Evolutionary conservation across 75 land plant species (phyloP).

Genomic region (Pinus tabuliformis): DNA sequence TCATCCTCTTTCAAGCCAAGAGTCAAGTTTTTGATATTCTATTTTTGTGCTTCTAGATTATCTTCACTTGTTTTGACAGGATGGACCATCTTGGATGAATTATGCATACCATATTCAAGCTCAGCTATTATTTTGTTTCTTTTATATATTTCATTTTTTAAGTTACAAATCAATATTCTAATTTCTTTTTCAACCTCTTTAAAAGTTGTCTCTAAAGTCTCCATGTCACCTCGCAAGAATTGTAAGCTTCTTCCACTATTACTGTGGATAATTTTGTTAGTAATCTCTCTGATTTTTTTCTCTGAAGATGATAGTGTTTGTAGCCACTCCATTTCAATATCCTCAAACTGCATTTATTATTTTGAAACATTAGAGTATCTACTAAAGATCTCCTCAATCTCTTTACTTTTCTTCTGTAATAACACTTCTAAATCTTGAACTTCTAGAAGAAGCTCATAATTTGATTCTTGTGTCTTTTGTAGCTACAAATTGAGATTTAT

Average conservation of each 20-base stretch:
- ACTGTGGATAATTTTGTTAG: conserved; percentile 6
- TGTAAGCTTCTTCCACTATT: neutral
- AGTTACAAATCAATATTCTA: conserved; percentile 9
- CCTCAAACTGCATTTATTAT: conserved; percentile 2
- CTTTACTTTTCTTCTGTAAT: conserved; percentile 50
- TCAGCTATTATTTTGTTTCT: conserved; percentile 1
- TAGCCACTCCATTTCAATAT: conserved; percentile 7
- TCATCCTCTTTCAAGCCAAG: neutral
- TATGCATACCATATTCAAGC: conserved; percentile 4
- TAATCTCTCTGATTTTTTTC: conserved; percentile 5
- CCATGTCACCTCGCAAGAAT: neutral
- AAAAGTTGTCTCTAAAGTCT: conserved; percentile 15
- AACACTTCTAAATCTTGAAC: conserved; percentile 73
- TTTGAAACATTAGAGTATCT: neutral
- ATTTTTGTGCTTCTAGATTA: conserved; percentile 2
- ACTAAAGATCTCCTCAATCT: conserved; percentile 14
- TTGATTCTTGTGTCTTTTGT: conserved; percentile 89
- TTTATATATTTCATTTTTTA: conserved; percentile 16
- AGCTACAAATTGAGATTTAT: no score
- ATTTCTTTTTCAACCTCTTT: conserved; percentile 9
- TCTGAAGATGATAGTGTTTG: conserved; percentile 11
- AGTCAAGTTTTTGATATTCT: neutral
- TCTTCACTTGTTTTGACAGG: neutral
- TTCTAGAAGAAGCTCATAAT: conserved; percentile 79
- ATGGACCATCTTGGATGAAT: neutral